Conservation (phyloP, 2,329 filamentous ascomycete genomes). For the Aureobasidium sp. region DNA sequence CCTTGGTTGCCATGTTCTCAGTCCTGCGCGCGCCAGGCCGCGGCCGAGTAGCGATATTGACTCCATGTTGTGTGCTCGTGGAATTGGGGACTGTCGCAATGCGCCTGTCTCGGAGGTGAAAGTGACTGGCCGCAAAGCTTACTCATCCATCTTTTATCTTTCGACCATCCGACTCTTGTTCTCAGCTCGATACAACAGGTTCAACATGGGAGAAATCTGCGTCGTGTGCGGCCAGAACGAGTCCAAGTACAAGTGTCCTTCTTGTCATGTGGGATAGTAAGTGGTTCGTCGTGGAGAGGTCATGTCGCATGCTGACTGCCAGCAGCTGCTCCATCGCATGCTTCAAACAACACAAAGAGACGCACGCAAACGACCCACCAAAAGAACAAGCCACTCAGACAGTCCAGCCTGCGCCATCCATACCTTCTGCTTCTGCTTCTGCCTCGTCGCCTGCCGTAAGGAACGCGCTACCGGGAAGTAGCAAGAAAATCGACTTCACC, state of each 20-base stretch:
- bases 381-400: not conserved
- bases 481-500: conserved; percentile 20
- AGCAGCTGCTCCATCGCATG: conserved; percentile 31
- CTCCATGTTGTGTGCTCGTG: conserved; percentile 16
- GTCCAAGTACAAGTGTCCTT: conserved; percentile 45
- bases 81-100: conserved; percentile 2
- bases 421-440: not conserved
- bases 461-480: not conserved
- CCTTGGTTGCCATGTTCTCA: conserved; percentile 25
- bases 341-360: conserved; percentile 29
- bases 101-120: conserved; percentile 17
- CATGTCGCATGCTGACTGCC: not conserved
- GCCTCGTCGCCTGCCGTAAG: not conserved
- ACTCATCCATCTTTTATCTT: conserved; percentile 10
- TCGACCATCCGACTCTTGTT: not conserved
- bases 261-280: conserved; percentile 39
- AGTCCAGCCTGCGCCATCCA: not conserved
- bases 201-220: conserved; percentile 30
- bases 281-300: conserved; percentile 7
- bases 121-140: conserved; percentile 14
- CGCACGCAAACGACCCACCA: conserved; percentile 19
- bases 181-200: not conserved
- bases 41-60: not conserved
- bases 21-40: not conserved
- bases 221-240: conserved; percentile 35